Conservation (phyloP, 2,329 filamentous ascomycete species). For the Sporothrix inflata region DNA sequence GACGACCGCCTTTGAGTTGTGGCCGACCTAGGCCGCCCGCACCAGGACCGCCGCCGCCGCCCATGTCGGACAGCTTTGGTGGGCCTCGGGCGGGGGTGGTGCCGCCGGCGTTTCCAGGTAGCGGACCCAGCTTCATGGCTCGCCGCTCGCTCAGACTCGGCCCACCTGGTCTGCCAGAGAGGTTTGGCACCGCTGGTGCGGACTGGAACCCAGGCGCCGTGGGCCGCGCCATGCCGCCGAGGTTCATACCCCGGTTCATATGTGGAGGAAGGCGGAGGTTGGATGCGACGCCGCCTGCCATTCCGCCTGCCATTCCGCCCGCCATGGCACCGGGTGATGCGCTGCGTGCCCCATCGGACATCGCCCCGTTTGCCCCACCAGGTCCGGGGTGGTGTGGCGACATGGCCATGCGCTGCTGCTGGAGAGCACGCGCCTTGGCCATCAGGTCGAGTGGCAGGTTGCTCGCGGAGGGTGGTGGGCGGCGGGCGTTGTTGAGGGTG, state of each 20-base stretch:
- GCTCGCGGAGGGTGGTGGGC: slow-evolving; percentile 50
- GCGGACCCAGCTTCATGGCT: slow-evolving; percentile 59
- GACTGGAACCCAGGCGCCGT: slow-evolving; percentile 57
- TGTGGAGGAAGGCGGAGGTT: slow-evolving; percentile 48
- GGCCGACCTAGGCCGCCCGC: slow-evolving; percentile 34
- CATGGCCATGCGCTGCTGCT: slow-evolving; percentile 42
- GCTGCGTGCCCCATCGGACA: slow-evolving; percentile 38
- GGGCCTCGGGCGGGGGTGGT: slow-evolving; percentile 40
- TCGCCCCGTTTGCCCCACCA: slow-evolving; percentile 37
- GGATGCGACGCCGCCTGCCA: slow-evolving; percentile 45
- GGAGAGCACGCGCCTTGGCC: slow-evolving; percentile 45
- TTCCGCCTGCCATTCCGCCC: slow-evolving; percentile 41
- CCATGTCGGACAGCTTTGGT: slow-evolving; percentile 51
- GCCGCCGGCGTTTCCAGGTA: slow-evolving; percentile 48
- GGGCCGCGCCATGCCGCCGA: slow-evolving; percentile 43
- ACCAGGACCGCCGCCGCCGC: slow-evolving; percentile 29
- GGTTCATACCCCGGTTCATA: slow-evolving; percentile 39
- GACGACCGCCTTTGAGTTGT: slow-evolving; percentile 43
- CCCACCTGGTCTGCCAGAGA: slow-evolving; percentile 42
- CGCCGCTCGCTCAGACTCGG: slow-evolving; percentile 70
- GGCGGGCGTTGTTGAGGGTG: slow-evolving; percentile 68
- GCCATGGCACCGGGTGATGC: slow-evolving; percentile 33
- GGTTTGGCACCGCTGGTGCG: slow-evolving; percentile 51
- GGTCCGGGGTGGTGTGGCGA: slow-evolving; percentile 34
- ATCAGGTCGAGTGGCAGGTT: slow-evolving; percentile 48